phyloP scores from a whole-genome alignment of 768 basidiomycete species.

The Suillus lakei region DNA sequence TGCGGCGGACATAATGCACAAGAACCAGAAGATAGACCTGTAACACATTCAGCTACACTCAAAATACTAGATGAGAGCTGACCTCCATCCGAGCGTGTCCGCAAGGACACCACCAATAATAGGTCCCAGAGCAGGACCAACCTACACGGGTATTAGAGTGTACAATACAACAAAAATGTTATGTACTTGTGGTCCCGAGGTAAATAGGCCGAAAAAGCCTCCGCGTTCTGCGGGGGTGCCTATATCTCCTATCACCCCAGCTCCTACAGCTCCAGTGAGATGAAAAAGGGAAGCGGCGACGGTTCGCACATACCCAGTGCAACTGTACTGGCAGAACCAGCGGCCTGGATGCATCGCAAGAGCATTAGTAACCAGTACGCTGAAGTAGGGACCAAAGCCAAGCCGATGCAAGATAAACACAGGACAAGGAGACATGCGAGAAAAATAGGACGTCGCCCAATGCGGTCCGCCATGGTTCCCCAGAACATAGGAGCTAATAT shows the following conservation, averaged over 20 bases:
- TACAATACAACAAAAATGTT: not conserved
- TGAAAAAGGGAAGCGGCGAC: not conserved
- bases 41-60: slow-evolving; percentile 1
- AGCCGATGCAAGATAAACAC: slow-evolving; percentile 64
- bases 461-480: slow-evolving; percentile 66
- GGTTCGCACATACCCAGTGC: slow-evolving; percentile 57
- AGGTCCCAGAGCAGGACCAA: slow-evolving; percentile 54
- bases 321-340: slow-evolving; percentile 79
- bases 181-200: slow-evolving; percentile 64
- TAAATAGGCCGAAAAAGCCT: slow-evolving; percentile 71
- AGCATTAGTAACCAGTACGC: slow-evolving; percentile 83
- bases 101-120: slow-evolving; percentile 56
- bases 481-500: slow-evolving; percentile 59
- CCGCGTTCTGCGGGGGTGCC: slow-evolving; percentile 75
- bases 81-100: slow-evolving; percentile 65
- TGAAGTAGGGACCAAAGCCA: slow-evolving; percentile 56
- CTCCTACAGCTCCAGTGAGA: slow-evolving; percentile 43
- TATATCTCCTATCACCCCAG: slow-evolving; percentile 82
- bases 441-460: slow-evolving; percentile 68
- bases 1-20: slow-evolving; percentile 50
- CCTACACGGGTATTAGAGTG: slow-evolving; percentile 27
- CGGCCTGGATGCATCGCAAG: slow-evolving; percentile 79
- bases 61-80: slow-evolving; percentile 5
- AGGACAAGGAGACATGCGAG: slow-evolving; percentile 67
- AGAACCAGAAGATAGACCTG: slow-evolving; percentile 69